A percentile compares a stretch with the other conserved stretches of the same genome.
These are phyloP conservation scores for Penicillium sp. DNA, from an alignment of 2,329 filamentous ascomycete species.

Conservation along the genomic window DNA sequence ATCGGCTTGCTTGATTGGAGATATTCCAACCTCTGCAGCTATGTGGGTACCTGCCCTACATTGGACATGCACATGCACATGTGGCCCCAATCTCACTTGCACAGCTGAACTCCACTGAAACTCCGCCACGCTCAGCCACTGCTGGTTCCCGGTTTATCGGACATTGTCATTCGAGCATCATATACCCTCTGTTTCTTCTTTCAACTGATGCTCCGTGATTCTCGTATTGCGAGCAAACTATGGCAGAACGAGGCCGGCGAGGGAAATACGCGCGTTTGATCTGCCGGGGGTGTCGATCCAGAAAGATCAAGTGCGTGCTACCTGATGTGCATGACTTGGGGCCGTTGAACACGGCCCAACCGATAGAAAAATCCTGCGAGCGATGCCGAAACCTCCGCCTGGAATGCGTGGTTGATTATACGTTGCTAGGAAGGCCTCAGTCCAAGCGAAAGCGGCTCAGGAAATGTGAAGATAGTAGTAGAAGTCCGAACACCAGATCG, in stretches of 20 bases:
- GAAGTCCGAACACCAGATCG: neutral
- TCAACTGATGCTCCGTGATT: no score
- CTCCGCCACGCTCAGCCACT: neutral
- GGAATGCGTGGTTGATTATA: constrained; percentile 21
- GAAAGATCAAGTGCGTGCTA: constrained; percentile 26
- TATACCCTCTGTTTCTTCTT: no score
- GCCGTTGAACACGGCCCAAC: constrained; percentile 10
- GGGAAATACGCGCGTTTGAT: constrained; percentile 23
- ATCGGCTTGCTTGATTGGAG: no score
- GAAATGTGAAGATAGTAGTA: neutral
- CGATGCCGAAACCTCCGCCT: constrained; percentile 20
- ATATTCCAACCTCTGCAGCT: no score
- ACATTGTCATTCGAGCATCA: neutral
- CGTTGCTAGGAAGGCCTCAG: neutral
- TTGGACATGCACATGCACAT: neutral
- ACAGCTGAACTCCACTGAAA: neutral
- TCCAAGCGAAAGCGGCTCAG: neutral
- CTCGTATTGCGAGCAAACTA: no score
- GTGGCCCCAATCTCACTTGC: neutral
- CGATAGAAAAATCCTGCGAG: constrained; percentile 15
- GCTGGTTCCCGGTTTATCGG: no score
- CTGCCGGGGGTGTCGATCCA: constrained; percentile 21
- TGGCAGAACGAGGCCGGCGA: constrained; percentile 5
- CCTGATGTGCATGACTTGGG: constrained; percentile 6
- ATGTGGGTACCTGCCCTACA: no score